Base-by-base conservation (phyloP, 306 rosid genomes). In the Sophora flavescens region DNA sequence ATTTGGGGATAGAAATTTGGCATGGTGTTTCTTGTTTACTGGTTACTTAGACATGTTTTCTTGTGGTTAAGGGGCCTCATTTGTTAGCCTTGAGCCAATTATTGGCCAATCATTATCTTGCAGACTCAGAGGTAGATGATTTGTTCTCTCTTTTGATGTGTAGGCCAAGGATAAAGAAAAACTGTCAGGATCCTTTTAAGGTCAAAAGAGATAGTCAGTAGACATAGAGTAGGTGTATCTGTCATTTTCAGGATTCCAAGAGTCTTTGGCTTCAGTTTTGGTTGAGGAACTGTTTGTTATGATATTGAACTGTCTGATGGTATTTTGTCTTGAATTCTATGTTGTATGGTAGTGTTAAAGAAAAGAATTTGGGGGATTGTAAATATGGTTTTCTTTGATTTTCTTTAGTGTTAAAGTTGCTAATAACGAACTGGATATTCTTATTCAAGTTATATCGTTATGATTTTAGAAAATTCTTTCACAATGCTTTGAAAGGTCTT, bases 121-220 rank as follows among this genome's bases (percentile, higher is more conserved):
- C 53, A 5, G 63, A 10, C 52, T 45, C 15, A 67, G 38, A 57
- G 38, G 38, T 32, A 32, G 56, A 42, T 60, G 30, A 18, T 68
- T 51, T 50, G 7, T 78, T 72, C 35, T 22, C 9, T 36, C 44
- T 38, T 69, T 16, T 60, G 63, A 26, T 45, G 50, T 35, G 62
- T 33, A 64, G 45, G 16, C 51, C 30, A 2, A 13, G 33, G 57
- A 44, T 10, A 28, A 53, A 28, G 30, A 38, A 72, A 13, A 30
- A 62, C 67, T 41, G 52, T 44, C 36, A 30, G 45, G 78, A 63
- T 65, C 62, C 69, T 54, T 66, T 75, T 30, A 75, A 6, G 45
- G 6, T 77, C 15, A 74, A 66, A 36, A 59, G 63, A 63, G 32
- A 58, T 47, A 8, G 17, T 13, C 22, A 22, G 1, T 22, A 22